Conservation (phyloP, 345 rosid species). For the Brassica carinata region DNA sequence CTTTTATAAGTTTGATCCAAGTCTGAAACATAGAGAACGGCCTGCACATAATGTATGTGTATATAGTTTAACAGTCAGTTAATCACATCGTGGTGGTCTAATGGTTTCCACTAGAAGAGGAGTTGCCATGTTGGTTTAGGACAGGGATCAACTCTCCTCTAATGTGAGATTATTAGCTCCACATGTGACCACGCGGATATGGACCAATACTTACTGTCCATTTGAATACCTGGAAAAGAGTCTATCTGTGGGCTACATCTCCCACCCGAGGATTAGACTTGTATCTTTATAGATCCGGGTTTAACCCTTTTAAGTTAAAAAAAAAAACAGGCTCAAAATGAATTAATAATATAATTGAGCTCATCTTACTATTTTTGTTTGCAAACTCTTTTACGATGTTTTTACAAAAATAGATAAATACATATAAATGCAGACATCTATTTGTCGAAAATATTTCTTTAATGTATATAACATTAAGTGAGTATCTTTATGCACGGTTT, state of each 20-base stretch:
- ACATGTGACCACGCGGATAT: no score
- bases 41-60: background rate
- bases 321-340: background rate
- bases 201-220: no score
- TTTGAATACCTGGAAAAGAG: no score
- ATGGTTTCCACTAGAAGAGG: no score
- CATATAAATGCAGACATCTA: background rate
- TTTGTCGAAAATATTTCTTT: background rate
- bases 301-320: no score
- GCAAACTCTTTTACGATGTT: background rate
- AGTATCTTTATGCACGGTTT: slow-evolving; percentile 19
- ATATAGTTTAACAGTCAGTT: background rate
- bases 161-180: no score
- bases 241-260: no score
- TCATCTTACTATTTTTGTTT: background rate
- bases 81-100: no score
- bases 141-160: no score
- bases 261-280: no score
- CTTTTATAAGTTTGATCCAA: background rate
- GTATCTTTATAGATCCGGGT: no score
- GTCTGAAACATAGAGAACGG: background rate
- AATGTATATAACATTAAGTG: background rate
- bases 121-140: no score
- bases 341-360: background rate
- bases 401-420: background rate